A percentile compares a stretch with the other conserved stretches of the same genome.
Evolutionary conservation across 257 asterid genomes (phyloP).

Genomic region (Primulina huaijiensis): DNA sequence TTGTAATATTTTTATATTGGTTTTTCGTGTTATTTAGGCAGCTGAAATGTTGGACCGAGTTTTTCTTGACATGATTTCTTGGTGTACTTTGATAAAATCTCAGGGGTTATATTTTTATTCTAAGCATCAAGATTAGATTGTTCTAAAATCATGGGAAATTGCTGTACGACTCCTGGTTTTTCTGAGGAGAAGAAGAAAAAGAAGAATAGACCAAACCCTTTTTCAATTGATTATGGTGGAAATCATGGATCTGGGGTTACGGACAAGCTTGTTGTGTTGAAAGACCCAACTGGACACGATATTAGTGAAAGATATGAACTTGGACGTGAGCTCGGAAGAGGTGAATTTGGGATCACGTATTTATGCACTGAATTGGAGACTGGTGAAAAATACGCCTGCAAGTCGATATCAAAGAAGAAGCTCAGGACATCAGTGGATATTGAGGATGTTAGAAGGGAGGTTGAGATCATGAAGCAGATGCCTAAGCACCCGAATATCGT

Average conservation of each 20-base stretch:
- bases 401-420: slow-evolving; percentile 70
- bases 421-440: slow-evolving; percentile 64
- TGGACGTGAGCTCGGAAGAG: slow-evolving; percentile 74
- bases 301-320: slow-evolving; percentile 47
- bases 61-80: slow-evolving; percentile 22
- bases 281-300: slow-evolving; percentile 50
- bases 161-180: slow-evolving; percentile 47
- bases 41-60: background rate
- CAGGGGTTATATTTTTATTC: slow-evolving; percentile 22
- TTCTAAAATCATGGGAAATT: slow-evolving; percentile 60
- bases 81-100: slow-evolving; percentile 14
- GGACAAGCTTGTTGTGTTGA: slow-evolving; percentile 56
- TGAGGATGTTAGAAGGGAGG: slow-evolving; percentile 78
- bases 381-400: slow-evolving; percentile 62
- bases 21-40: slow-evolving; percentile 10
- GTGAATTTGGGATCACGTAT: slow-evolving; percentile 75
- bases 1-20: background rate
- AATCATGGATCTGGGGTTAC: slow-evolving; percentile 32
- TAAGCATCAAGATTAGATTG: slow-evolving; percentile 19
- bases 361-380: slow-evolving; percentile 49
- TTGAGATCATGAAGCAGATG: slow-evolving; percentile 69
- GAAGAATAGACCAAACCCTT: slow-evolving; percentile 51
- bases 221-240: slow-evolving; percentile 42
- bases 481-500: slow-evolving; percentile 67
- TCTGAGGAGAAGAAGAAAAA: slow-evolving; percentile 40